phyloP scores from a whole-genome alignment of 768 basidiomycete genomes.

The Auricularia heimuer region DNA sequence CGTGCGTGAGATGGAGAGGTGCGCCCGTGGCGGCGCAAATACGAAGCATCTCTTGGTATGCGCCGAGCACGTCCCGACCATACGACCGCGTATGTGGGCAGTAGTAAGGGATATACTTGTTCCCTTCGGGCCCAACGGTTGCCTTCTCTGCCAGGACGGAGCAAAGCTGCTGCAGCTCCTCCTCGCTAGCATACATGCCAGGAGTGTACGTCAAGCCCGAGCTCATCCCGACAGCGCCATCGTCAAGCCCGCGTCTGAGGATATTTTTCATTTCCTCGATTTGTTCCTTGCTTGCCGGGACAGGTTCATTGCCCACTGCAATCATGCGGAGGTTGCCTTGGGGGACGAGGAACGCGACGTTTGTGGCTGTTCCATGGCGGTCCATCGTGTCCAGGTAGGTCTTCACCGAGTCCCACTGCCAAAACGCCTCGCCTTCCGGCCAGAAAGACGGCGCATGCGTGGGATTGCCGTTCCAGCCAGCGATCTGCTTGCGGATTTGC shows the following conservation, averaged over 20 bases:
- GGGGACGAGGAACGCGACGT: constrained; percentile 20
- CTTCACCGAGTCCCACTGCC: constrained; percentile 16
- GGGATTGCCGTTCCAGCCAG: constrained; percentile 23
- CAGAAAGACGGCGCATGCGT: constrained; percentile 3
- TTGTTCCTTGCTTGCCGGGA: constrained; percentile 13
- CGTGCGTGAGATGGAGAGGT: constrained; percentile 23
- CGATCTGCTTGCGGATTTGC: constrained; percentile 19
- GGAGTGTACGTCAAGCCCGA: constrained; percentile 23
- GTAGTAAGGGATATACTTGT: constrained; percentile 18
- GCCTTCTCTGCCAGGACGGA: constrained; percentile 10
- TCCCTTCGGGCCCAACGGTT: no score
- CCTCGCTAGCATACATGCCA: constrained; percentile 23
- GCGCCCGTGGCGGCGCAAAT: constrained; percentile 16
- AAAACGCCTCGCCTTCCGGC: constrained; percentile 13
- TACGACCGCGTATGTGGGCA: constrained; percentile 22
- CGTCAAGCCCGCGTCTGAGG: constrained; percentile 14
- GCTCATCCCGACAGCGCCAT: constrained; percentile 23
- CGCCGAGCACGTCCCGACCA: constrained; percentile 16
- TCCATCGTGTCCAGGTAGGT: constrained; percentile 22
- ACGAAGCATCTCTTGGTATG: constrained; percentile 20
- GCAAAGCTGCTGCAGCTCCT: constrained; percentile 18
- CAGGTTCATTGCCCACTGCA: constrained; percentile 19
- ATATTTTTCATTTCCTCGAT: constrained; percentile 15
- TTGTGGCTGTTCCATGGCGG: constrained; percentile 17
- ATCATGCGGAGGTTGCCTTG: constrained; percentile 22